Evolutionary conservation across 768 basidiomycete species (phyloP).

Genomic region (Agrocybe chaxingu): DNA sequence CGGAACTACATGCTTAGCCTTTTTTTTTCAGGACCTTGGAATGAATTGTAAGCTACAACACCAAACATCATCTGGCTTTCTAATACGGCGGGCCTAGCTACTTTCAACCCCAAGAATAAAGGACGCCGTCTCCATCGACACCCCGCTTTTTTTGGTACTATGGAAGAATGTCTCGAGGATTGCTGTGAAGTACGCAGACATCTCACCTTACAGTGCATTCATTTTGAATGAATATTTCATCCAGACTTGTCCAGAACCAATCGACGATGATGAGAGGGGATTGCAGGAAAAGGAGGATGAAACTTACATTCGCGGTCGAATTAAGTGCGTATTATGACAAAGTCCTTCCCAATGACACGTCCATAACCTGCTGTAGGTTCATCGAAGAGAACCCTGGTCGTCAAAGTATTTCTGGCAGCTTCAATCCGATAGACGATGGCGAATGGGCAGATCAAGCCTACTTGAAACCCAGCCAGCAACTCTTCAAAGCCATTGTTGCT

Average conservation of each 20-base stretch:
- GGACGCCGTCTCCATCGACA: conserved; percentile 58
- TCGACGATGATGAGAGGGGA: conserved; percentile 51
- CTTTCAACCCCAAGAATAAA: conserved; percentile 64
- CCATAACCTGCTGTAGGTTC: conserved; percentile 34
- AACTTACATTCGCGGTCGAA: conserved; percentile 48
- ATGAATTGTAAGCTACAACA: conserved; percentile 45
- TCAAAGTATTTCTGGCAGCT: conserved; percentile 59
- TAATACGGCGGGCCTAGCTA: conserved; percentile 31
- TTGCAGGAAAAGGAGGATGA: conserved; percentile 53
- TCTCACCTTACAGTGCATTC: not conserved
- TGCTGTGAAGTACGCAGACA: conserved; percentile 50
- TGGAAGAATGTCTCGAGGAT: conserved; percentile 55
- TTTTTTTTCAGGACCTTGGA: conserved; percentile 41
- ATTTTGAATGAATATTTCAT: not conserved
- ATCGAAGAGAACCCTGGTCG: conserved; percentile 60
- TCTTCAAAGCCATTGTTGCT: conserved; percentile 53
- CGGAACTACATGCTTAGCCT: conserved; percentile 7
- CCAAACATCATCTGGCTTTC: not conserved
- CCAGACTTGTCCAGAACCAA: conserved; percentile 53
- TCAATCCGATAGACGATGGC: conserved; percentile 64
- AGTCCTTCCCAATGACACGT: not conserved
- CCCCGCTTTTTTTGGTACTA: conserved; percentile 59
- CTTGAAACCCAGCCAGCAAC: conserved; percentile 47
- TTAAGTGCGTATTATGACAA: conserved; percentile 34
- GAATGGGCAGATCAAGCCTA: conserved; percentile 66